Conservation (phyloP, 768 basidiomycete genomes). For the Cyathus striatus region DNA sequence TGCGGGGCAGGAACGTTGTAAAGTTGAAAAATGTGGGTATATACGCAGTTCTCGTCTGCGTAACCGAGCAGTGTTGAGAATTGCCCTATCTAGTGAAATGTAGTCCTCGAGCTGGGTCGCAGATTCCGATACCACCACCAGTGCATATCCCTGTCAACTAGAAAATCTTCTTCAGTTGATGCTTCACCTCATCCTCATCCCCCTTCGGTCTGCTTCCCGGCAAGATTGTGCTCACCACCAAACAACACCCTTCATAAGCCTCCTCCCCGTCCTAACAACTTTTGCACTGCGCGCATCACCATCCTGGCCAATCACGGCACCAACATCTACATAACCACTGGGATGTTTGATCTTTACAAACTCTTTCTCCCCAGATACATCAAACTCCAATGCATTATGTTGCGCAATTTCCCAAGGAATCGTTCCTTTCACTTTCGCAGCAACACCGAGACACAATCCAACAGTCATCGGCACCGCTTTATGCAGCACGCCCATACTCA, state of each 20-base stretch:
- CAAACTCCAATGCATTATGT: constrained; percentile 14
- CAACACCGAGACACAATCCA: constrained; percentile 64
- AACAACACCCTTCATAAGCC: constrained; percentile 66
- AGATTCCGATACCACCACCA: too few species aligned
- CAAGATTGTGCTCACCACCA: constrained; percentile 64
- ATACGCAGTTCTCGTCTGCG: too few species aligned
- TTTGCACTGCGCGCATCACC: constrained; percentile 52
- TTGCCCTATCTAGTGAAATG: too few species aligned
- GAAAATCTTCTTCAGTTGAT: too few species aligned
- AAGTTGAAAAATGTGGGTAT: too few species aligned
- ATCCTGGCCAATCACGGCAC: constrained; percentile 41
- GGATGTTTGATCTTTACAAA: constrained; percentile 58
- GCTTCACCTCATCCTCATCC: too few species aligned
- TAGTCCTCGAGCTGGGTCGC: too few species aligned
- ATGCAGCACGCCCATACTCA: constrained; percentile 70
- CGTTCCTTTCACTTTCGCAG: constrained; percentile 48
- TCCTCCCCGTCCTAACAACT: constrained; percentile 63
- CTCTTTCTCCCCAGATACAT: constrained; percentile 10
- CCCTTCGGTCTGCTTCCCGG: too few species aligned
- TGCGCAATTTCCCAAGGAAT: constrained; percentile 48
- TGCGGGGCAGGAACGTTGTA: too few species aligned
- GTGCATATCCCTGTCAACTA: too few species aligned
- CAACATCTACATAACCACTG: constrained; percentile 63
- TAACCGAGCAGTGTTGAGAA: too few species aligned
- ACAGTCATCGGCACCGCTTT: constrained; percentile 74